Evolutionary conservation across 2,329 filamentous ascomycete genomes (phyloP), one percentile per base, ranked within the genome.

Genomic region (Colletotrichum simmondsii): DNA sequence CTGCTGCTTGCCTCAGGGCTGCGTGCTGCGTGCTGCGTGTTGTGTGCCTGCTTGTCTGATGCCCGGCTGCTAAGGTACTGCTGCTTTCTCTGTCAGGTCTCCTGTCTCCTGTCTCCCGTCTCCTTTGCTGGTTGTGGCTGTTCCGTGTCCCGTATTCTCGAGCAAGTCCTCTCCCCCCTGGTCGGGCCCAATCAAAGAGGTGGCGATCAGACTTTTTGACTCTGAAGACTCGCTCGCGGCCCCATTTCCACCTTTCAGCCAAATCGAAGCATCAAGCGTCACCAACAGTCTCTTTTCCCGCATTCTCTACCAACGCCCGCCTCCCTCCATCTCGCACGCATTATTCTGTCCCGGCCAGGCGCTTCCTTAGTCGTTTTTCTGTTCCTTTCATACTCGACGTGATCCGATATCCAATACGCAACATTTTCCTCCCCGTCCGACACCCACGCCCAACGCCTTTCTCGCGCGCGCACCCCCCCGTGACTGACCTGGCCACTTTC

Each of bases 131-230:
- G 14, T 68, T 49, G 58, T 37, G 54, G 52, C 37, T 52, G 59
- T 59, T 28, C 57, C 52, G 62, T 65, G 52, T 57, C 52, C 68
- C 64, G 61, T 68, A 59, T 63, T 62, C 64, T 52, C 60, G 62
- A 62, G 65, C 61, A 61, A 71, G 57, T 54, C 63, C 54, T 3
- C 7, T 19, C 37, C 46, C 53, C 56, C 71, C 66, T 66, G 35
- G 32, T 71, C 66, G 71, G 35, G 69, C 75, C 84, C 81, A 83
- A 84, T 83, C 79, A 83, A 68, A 67, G 57, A 26, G 32, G 75
- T 73, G 76, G 76, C 80, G 78, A 81, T 82, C 80, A 80, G 79
- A 81, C 80, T 80, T 81, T 72, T 73, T 80, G 78, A 79, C 68
- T 73, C 65, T 73, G 71, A 73, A 62, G 73, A 70, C 71, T 66